Conservation (phyloP, 495 filamentous ascomycete genomes). For the Aspergillus bertholletiae region DNA sequence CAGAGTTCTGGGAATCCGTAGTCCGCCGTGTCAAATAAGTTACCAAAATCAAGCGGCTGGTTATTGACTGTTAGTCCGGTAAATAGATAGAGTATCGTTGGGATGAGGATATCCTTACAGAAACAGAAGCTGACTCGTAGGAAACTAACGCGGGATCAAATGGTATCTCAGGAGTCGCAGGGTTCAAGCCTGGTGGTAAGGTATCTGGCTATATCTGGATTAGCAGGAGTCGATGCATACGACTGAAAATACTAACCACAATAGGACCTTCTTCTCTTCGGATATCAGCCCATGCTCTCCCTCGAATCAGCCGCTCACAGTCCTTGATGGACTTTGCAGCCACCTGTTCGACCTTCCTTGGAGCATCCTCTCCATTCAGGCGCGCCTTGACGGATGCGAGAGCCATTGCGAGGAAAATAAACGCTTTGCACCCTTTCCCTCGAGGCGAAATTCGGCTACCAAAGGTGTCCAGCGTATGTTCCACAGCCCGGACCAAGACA, state of each 20-base stretch:
- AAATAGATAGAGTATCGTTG: background rate
- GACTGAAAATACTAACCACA: background rate
- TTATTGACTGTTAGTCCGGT: slow-evolving; percentile 12
- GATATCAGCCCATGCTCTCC: slow-evolving; percentile 23
- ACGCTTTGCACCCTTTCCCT: slow-evolving; percentile 34
- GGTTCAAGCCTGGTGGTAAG: slow-evolving; percentile 4
- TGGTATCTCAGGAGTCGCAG: slow-evolving; percentile 16
- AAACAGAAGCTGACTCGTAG: slow-evolving; percentile 24
- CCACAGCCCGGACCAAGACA: slow-evolving; percentile 34
- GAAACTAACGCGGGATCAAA: slow-evolving; percentile 27
- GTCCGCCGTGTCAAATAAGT: slow-evolving; percentile 31
- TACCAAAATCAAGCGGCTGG: slow-evolving; percentile 34
- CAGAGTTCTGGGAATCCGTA: slow-evolving; percentile 26
- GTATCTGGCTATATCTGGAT: background rate
- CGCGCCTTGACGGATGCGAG: slow-evolving; percentile 34
- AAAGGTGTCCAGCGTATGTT: slow-evolving; percentile 30
- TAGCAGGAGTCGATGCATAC: background rate
- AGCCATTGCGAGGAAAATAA: slow-evolving; percentile 31
- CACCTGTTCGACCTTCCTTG: slow-evolving; percentile 23
- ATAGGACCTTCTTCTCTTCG: slow-evolving; percentile 14
- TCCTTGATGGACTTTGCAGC: slow-evolving; percentile 22
- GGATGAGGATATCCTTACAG: slow-evolving; percentile 18
- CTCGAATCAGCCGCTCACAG: slow-evolving; percentile 23
- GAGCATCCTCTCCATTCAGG: slow-evolving; percentile 34
- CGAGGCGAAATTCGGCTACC: slow-evolving; percentile 23